Percentiles rank a stretch among this genome's conserved stretches.
phyloP scores from a whole-genome alignment of 73 alveolate species.

The Symbiodinium natans region DNA sequence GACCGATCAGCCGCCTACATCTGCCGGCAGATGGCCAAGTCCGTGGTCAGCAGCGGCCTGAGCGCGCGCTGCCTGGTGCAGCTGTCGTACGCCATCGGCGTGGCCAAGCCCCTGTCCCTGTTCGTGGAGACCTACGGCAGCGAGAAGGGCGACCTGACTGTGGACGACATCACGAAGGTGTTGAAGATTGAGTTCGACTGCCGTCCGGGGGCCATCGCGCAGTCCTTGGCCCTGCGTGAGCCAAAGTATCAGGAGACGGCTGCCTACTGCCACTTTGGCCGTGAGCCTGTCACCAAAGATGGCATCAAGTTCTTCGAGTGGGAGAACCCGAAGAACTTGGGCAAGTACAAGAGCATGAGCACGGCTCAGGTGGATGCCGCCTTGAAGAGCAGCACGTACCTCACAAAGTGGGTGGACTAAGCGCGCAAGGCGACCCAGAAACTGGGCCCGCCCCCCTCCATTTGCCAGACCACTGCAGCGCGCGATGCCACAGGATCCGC shows the following conservation, averaged over 20 bases:
- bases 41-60: conserved; percentile 97
- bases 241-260: conserved; percentile 95
- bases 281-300: conserved; percentile 94
- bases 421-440: neutral
- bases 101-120: conserved; percentile 97
- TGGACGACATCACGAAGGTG: conserved; percentile 95
- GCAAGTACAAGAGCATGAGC: conserved; percentile 2
- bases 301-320: neutral
- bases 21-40: conserved; percentile 98
- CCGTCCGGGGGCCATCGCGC: neutral
- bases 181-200: conserved; percentile 5
- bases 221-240: neutral
- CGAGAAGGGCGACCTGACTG: conserved; percentile 96
- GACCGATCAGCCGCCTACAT: conserved; percentile 99
- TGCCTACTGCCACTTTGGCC: conserved; percentile 98
- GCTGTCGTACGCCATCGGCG: conserved; percentile 97
- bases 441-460: neutral
- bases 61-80: conserved; percentile 97
- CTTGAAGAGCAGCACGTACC: conserved; percentile 63
- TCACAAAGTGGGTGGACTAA: conserved; percentile 78
- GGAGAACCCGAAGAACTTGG: conserved; percentile 63
- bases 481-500: neutral
- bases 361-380: conserved; percentile 37
- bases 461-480: neutral
- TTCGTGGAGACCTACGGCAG: conserved; percentile 97